Conservation (phyloP, 1,284 basidiomycete genomes). For the Golubevia pallescens region DNA sequence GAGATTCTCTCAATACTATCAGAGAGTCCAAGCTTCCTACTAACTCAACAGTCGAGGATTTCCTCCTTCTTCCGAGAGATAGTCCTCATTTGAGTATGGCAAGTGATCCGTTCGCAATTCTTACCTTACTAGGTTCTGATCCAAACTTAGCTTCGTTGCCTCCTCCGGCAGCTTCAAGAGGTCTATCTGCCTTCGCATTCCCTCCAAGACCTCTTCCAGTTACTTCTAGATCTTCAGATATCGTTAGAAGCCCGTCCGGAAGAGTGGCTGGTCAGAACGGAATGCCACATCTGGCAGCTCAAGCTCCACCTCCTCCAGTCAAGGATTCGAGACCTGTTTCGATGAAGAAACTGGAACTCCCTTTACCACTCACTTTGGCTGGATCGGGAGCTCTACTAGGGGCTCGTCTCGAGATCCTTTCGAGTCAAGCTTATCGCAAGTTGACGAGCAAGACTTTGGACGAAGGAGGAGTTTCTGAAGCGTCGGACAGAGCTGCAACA, state of each 20-base stretch:
- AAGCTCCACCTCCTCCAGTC: no score
- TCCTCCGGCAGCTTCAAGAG: conserved; percentile 44
- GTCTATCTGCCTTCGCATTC: conserved; percentile 44
- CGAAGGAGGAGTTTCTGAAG: no score
- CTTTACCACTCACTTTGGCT: conserved; percentile 34
- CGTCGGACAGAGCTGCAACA: no score
- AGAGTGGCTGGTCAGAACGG: no score
- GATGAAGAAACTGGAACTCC: conserved; percentile 30
- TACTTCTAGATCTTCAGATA: background rate
- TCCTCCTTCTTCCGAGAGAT: conserved; percentile 74
- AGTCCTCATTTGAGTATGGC: conserved; percentile 76
- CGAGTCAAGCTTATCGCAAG: conserved; percentile 38
- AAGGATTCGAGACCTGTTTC: background rate
- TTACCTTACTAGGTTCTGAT: no score
- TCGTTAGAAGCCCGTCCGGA: background rate
- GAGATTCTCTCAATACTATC: conserved; percentile 63
- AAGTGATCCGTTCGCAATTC: conserved; percentile 77
- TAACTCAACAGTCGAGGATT: conserved; percentile 70
- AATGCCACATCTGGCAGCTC: no score
- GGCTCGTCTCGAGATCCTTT: conserved; percentile 25
- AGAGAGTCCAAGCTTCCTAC: conserved; percentile 72
- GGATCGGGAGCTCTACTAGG: conserved; percentile 49
- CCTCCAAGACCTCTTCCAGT: conserved; percentile 22
- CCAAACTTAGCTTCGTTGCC: conserved; percentile 44
- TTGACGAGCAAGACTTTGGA: conserved; percentile 9